These are phyloP conservation scores for Talaromyces sp. DNA, from an alignment of 2,329 filamentous ascomycete genomes.

Conservation along the genomic window DNA sequence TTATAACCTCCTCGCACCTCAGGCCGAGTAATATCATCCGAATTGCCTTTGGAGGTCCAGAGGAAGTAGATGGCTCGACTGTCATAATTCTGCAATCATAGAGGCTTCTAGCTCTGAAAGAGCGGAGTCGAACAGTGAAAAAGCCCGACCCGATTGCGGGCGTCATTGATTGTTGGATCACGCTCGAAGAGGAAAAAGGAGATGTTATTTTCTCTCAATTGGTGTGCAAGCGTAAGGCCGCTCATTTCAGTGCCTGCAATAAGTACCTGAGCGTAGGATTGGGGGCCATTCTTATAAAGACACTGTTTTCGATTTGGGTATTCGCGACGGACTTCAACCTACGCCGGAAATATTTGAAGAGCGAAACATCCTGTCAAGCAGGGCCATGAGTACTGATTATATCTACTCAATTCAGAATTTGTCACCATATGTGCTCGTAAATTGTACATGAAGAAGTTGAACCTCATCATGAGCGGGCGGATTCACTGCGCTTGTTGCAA, in stretches of 20 bases:
- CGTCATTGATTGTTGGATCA: neutral
- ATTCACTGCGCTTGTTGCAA: neutral
- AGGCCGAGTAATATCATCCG: neutral
- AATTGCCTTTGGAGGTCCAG: neutral
- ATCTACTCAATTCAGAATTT: neutral
- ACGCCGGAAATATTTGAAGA: neutral
- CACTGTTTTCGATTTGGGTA: neutral
- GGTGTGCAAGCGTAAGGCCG: constrained; percentile 43
- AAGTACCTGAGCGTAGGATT: constrained; percentile 20
- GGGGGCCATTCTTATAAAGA: neutral
- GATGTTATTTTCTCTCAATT: constrained; percentile 29
- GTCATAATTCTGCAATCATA: neutral
- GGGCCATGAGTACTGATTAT: neutral
- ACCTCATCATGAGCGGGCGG: neutral
- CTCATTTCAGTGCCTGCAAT: constrained; percentile 45
- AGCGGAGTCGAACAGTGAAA: neutral
- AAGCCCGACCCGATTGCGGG: neutral
- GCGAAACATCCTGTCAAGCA: neutral
- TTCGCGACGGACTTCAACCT: neutral
- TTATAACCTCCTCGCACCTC: neutral
- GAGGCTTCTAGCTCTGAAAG: neutral
- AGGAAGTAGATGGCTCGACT: neutral
- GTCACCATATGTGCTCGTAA: neutral
- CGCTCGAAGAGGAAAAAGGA: neutral
- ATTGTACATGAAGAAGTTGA: neutral